Evolutionary conservation across 164 flowering plant genomes (phyloP), one percentile per base, ranked within the genome.

Genomic region (Chloranthus sessilifolius): DNA sequence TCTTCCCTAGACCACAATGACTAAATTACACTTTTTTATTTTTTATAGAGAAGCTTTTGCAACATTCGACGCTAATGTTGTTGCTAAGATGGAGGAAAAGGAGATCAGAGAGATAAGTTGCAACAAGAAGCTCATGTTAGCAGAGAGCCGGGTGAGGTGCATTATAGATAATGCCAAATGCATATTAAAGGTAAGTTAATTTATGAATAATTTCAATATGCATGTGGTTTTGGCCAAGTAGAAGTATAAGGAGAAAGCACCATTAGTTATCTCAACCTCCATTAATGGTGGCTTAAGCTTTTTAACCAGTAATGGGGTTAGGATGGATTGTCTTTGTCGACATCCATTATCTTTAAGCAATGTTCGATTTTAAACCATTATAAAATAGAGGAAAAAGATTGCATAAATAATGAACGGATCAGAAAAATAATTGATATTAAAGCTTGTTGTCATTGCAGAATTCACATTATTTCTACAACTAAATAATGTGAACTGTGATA

Each of bases 81-180:
- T 87, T 24, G 82, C 84, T 4, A 78, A 82, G 69, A 74, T 90
- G 82, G 79, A 68, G 7, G 96, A 84, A 66, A 75, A 74, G 45
- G 81, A 82, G 70, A 78, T 90, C 17, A 37, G 19, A 17, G 85
- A 85, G 17, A 72, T 75, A 20, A 60, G 70, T 23, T 72, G 80
- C 35, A 64, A 82, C 72, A 80, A 82, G 54, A 71, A 62, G 28
- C 63, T 85, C 1, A 69, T 57, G 62, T 55, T 90, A 57, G 63
- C 79, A 11, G 95, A 87, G 59, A 69, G 78, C 65, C 74, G 86
- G 56, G 76, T 81, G 9, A 79, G 95, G 55, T 79, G 87, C 79
- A 75, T 87, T n/a, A 71, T 90, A 8, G 88, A 87, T 66, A 90
- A 90, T 69, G 91, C 95, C 53, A 85, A 77, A 69, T 83, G 85